Base-by-base conservation (phyloP, 805 yeast species). In the Nakazawaea ambrosiae region DNA sequence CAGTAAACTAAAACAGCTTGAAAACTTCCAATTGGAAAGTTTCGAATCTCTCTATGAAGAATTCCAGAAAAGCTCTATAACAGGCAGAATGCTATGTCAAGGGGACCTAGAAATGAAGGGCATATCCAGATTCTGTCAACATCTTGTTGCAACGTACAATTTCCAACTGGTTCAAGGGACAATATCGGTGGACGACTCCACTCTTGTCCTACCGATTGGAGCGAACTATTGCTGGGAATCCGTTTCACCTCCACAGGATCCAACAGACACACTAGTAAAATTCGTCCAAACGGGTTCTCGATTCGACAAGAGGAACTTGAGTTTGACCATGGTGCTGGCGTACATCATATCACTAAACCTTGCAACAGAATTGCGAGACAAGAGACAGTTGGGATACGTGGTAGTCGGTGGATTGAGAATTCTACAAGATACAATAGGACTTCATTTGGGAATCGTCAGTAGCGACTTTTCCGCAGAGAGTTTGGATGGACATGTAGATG, bases 371-470 rank as follows among this genome's bases (percentile, higher is more conserved):
- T 53, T 81, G 14, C 57, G 89, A 43, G 66, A 65, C 15, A 69
- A 67, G 45, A 67, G 66, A 41, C 82, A 76, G 44, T 53, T 82
- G 38, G 89, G 86, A 0, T 82, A 82, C 49, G 63, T 68, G 4
- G 74, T 79, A 0, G 45, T 68, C n/a, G 72, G 78, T 16, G 87
- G 87, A 0, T 39, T 68, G 19, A 57, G 83, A 41, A 47, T 70
- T 1, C 53, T 74, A 20, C 60, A 77, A 37, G 62, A 66, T 17
- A 69, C 78, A 0, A 53, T 71, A 23, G 90, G 90, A 1, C 42
- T 81, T 3, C 80, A 75, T 46, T 55, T 82, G 9, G 61, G 73
- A 1, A 54, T 79, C 0, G 69, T 78, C 65, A 76, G 86, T 44
- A 68, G 70, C 12, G 57, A 56, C 2, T 61, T 61, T 37, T 40